Conservation (phyloP, 345 rosid species). For the Pelargonium nanum region DNA sequence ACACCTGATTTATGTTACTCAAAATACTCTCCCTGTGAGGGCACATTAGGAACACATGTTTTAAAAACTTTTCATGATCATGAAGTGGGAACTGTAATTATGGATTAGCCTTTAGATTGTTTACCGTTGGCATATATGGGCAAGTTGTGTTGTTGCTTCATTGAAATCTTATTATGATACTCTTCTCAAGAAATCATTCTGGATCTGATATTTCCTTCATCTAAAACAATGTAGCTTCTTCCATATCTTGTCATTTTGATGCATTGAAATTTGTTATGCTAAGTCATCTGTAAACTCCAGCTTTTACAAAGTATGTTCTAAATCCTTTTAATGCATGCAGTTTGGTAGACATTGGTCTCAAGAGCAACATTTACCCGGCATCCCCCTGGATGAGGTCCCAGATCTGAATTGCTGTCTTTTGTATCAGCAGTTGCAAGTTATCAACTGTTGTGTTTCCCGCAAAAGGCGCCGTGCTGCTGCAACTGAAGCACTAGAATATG, state of each 20-base stretch:
- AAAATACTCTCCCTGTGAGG: too few relatives aligned
- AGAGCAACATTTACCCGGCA: constrained; percentile 66
- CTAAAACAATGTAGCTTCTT: background rate
- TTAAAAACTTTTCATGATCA: background rate
- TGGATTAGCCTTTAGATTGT: background rate
- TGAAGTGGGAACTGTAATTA: background rate
- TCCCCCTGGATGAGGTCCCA: constrained; percentile 60
- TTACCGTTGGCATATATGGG: background rate
- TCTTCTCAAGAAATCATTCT: background rate
- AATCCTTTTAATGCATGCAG: constrained; percentile 34
- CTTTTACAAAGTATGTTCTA: background rate
- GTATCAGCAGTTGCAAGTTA: constrained; percentile 79
- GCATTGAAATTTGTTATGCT: background rate
- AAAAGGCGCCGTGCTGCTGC: constrained; percentile 50
- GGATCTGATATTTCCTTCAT: background rate
- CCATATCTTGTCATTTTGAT: background rate
- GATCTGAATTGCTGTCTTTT: constrained; percentile 79
- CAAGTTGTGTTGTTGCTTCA: background rate
- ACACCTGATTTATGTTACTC: background rate
- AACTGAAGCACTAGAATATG: constrained; percentile 57
- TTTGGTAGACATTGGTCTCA: constrained; percentile 71
- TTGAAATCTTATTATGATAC: background rate
- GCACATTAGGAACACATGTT: background rate
- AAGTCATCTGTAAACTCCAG: background rate
- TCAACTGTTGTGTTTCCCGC: constrained; percentile 83